Evolutionary conservation across 805 yeast species (phyloP), one percentile per base, ranked within the genome.

Genomic region (Scheffersomyces coipomensis): DNA sequence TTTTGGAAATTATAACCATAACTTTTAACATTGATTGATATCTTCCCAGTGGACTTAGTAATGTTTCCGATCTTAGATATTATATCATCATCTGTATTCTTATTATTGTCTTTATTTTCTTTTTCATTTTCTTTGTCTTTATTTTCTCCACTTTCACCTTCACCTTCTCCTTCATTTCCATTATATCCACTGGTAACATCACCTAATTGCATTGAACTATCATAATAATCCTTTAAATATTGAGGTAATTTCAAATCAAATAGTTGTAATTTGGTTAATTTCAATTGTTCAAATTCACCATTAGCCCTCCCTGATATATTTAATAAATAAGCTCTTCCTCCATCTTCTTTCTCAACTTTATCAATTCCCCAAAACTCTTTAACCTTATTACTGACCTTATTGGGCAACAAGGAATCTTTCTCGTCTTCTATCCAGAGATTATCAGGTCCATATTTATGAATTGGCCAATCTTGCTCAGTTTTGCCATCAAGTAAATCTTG

Each of bases 321-420:
- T 31, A 64, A 50, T 33, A 65, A 49, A 44, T 64, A 68, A 2
- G 66, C 56, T 8, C 29, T 16, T 1, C 31, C 26, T 5, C 33
- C 29, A 16, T 37, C 42, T 12, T 47, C 42, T 2, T 40, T 36
- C 4, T 39, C 43, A 2, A 48, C 46, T 10, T 45, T 40, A 15
- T 49, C 48, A 4, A 30, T 44, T 2, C 56, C 67, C 91, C 91
- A 85, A n/a, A 85, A 64, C 11, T 51, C 46, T 25, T 62, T 60
- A 1, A 87, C 80, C 16, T 54, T 47, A 2, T 55, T 40, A 39
- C 81, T 76, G 4, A 87, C 64, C 10, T 53, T 59, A 47, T 83
- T 70, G 1, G 95, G 93, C 6, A 87, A 51, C 1, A 86, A 61
- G 16, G 85, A 74, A 48, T 66, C 70, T 17, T 70, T 54, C 49